phyloP scores from a whole-genome alignment of 2,329 filamentous ascomycete species.

The Aspergillus puulaauensis region DNA sequence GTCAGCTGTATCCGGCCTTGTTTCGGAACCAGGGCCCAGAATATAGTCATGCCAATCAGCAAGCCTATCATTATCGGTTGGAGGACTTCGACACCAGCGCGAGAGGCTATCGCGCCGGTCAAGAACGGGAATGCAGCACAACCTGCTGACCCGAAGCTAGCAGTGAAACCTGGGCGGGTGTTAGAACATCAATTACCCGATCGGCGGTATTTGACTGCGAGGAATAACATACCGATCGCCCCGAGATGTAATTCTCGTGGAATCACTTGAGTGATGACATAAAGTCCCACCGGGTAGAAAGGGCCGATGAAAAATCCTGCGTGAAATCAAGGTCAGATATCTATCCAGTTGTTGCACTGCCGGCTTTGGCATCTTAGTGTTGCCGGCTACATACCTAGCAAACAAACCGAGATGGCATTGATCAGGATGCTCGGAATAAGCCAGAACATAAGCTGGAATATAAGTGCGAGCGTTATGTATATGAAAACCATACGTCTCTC shows the following conservation, averaged over 20 bases:
- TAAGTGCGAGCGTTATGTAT: constrained; percentile 19
- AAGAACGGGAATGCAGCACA: constrained; percentile 26
- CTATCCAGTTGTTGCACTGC: neutral
- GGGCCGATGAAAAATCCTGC: constrained; percentile 28
- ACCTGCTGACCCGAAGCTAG: constrained; percentile 23
- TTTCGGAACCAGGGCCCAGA: constrained; percentile 23
- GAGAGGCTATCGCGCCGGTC: constrained; percentile 25
- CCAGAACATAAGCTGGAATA: constrained; percentile 24
- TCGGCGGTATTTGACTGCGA: neutral
- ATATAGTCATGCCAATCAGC: constrained; percentile 20
- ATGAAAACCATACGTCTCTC: constrained; percentile 24
- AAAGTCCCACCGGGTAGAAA: constrained; percentile 25
- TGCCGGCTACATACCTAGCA: constrained; percentile 18
- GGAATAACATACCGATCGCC: constrained; percentile 20
- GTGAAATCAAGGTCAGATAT: neutral
- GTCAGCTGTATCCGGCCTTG: constrained; percentile 9
- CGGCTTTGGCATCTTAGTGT: neutral
- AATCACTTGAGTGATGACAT: constrained; percentile 23
- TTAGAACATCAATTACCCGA: neutral
- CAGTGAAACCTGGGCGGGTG: constrained; percentile 20
- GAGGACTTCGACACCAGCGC: constrained; percentile 22
- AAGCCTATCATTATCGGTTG: constrained; percentile 27
- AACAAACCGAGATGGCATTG: constrained; percentile 24
- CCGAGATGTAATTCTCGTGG: constrained; percentile 24
- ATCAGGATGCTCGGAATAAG: constrained; percentile 20